Evolutionary conservation across 108 stramenopile species (phyloP).

Genomic region (Mediolabrus comicus): DNA sequence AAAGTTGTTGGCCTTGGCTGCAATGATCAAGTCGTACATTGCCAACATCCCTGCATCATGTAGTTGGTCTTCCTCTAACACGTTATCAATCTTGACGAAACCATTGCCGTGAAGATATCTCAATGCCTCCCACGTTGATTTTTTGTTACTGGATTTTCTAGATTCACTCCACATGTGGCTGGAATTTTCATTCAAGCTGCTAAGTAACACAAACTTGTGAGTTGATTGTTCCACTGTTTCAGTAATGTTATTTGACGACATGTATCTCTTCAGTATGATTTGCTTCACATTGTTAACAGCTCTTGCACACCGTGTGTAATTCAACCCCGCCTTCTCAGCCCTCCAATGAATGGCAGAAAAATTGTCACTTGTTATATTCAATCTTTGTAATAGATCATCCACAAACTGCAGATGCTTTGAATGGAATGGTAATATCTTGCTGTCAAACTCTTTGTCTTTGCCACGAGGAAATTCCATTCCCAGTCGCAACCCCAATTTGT

Average conservation of each 20-base stretch:
- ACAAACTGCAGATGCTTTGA: neutral
- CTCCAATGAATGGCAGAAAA: conserved; percentile 13
- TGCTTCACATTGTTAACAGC: neutral
- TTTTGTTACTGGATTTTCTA: neutral
- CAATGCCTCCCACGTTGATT: neutral
- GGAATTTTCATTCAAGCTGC: neutral
- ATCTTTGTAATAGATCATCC: neutral
- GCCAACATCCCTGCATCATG: conserved; percentile 3
- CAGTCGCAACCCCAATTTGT: neutral
- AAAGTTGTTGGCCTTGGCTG: neutral
- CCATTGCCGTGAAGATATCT: neutral
- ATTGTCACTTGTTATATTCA: neutral
- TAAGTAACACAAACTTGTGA: neutral
- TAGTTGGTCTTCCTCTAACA: neutral
- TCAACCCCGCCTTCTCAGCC: neutral
- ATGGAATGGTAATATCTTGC: neutral
- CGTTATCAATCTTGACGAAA: neutral
- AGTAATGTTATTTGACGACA: neutral
- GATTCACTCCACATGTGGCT: neutral
- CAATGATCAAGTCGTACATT: conserved; percentile 7
- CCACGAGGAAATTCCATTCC: neutral
- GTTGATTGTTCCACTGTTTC: neutral
- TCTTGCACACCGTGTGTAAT: conserved; percentile 3
- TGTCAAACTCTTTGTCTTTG: neutral
- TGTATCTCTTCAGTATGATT: neutral